phyloP scores from a whole-genome alignment of 345 rosid genomes.

The Rubroshorea leprosula region DNA sequence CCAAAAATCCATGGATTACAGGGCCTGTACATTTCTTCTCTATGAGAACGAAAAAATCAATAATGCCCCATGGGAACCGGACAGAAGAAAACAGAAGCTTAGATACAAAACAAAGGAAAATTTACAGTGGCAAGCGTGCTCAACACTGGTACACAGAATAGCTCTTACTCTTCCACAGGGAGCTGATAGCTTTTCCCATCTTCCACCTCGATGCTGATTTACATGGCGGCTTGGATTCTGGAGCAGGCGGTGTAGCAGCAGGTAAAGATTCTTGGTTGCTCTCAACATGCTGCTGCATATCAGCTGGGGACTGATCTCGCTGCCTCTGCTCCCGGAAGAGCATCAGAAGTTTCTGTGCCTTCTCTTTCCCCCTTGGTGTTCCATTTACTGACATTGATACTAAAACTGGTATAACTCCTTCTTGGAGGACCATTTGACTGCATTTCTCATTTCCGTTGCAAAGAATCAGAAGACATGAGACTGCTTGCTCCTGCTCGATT shows the following conservation, averaged over 20 bases:
- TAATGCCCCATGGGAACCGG: constrained; percentile 21
- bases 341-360: constrained; percentile 85
- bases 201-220: constrained; percentile 73
- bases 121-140: constrained; percentile 37
- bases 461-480: constrained; percentile 58
- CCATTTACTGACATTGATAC: constrained; percentile 95
- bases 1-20: constrained; percentile 34
- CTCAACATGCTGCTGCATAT: constrained; percentile 24
- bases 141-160: constrained; percentile 53
- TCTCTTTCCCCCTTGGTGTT: constrained; percentile 74
- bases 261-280: constrained; percentile 29
- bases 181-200: constrained; percentile 64
- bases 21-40: constrained; percentile 60
- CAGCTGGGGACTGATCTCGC: constrained; percentile 53
- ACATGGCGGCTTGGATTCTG: constrained; percentile 50
- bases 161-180: constrained; percentile 90
- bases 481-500: constrained; percentile 82
- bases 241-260: constrained; percentile 18
- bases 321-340: constrained; percentile 90
- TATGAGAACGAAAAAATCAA: constrained; percentile 22
- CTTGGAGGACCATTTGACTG: constrained; percentile 80
- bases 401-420: constrained; percentile 92
- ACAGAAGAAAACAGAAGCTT: constrained; percentile 25
- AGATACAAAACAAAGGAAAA: constrained; percentile 24
- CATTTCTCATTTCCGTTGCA: constrained; percentile 75